Base-by-base conservation (phyloP, 176 grass and related monocot species). In the Areca catechu region DNA sequence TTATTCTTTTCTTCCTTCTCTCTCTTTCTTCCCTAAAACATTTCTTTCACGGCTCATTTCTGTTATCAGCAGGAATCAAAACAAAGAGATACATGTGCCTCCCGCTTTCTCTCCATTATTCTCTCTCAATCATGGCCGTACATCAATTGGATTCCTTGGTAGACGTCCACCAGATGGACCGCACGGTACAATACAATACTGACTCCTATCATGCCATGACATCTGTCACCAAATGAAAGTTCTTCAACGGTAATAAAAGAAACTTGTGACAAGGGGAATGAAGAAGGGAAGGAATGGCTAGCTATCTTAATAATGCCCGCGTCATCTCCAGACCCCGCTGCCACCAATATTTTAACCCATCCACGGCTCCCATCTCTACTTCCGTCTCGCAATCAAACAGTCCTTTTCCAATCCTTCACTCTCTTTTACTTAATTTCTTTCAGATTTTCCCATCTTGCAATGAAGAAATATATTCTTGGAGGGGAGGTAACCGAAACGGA, bases 101-200 rank as follows among this genome's bases (percentile, higher is more conserved):
- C 16, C 1, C 3, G 16, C 25, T 37, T 16, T 18, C 34, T 37
- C 30, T 30, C 28, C n/a, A n/a, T n/a, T n/a, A n/a, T n/a, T 34
- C 30, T 60, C 57, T 37, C 57, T 23, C 57, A 60, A 60, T 60
- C 57, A 60, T 60, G 25, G 57, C 57, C 57, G 57, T 60, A 60
- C 25, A 15, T 7, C 16, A 22, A 60, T 37, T 37, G 57, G 57
- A 60, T 60, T 19, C 57, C 57, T 10, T 18, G 16, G 1, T 60
- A 24, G 16, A 21, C 3, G 21, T 17, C 53, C 53, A 7, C 53
- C 21, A 55, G 21, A 55, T 43, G 34, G 34, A 22, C 19, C 12
- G 21, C 19, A 22, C 4, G 53, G 53, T 19, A 54, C 7, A 55
- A 4, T 21, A 21, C 21, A 55, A 1, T 10, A 4, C 14, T 19